Percentiles rank a stretch among this genome's conserved stretches.
Conservation (phyloP, 2,329 filamentous ascomycete genomes). For the Corynespora cassiicola region DNA sequence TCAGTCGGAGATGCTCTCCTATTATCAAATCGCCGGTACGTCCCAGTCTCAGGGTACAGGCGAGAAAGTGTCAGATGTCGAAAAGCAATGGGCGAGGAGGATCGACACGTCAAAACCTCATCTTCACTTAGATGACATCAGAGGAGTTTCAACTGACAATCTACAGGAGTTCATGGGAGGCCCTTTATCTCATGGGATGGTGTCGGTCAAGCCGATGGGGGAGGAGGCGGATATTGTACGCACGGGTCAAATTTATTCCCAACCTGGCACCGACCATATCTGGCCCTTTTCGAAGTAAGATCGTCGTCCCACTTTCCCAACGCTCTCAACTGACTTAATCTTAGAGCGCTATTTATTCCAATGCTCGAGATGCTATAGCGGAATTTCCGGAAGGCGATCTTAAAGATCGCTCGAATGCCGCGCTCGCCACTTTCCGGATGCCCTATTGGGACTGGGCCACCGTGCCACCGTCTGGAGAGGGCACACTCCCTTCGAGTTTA, state of each 20-base stretch:
- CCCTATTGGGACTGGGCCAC: slow-evolving; percentile 57
- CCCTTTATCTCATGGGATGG: slow-evolving; percentile 67
- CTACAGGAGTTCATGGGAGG: slow-evolving; percentile 78
- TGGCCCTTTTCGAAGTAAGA: slow-evolving; percentile 65
- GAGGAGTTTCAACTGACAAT: background rate
- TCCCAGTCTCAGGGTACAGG: background rate
- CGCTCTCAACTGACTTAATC: slow-evolving; percentile 7
- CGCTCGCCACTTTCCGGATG: slow-evolving; percentile 45
- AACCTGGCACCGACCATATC: slow-evolving; percentile 82
- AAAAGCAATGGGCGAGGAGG: too few species aligned
- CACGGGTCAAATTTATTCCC: slow-evolving; percentile 80
- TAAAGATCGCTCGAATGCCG: slow-evolving; percentile 44
- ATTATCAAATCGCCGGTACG: slow-evolving; percentile 77
- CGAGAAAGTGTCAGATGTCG: too few species aligned
- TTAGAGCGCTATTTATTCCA: slow-evolving; percentile 48
- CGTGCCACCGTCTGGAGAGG: slow-evolving; percentile 37
- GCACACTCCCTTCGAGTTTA: slow-evolving; percentile 45
- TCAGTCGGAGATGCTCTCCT: slow-evolving; percentile 71
- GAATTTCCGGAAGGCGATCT: slow-evolving; percentile 46
- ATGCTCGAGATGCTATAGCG: slow-evolving; percentile 46
- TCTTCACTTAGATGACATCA: too few species aligned
- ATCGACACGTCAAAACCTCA: too few species aligned
- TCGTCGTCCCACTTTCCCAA: background rate
- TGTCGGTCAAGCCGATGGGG: slow-evolving; percentile 55
- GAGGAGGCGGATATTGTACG: slow-evolving; percentile 73